These are phyloP conservation scores for Boletus sp. DNA, from an alignment of 768 basidiomycete species.

Conservation along the genomic window DNA sequence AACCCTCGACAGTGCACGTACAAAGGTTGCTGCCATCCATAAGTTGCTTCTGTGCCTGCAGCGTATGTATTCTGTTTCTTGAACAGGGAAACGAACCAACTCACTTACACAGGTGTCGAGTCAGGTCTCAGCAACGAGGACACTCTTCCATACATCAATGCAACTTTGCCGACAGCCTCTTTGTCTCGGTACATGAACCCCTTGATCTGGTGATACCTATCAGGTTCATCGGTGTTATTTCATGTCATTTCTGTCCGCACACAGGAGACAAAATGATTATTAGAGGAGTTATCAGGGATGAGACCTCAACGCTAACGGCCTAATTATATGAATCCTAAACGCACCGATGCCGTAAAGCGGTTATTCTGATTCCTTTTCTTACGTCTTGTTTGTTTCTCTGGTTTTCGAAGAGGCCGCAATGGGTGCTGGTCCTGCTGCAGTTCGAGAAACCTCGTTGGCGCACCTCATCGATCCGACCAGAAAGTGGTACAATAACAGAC, in stretches of 20 bases:
- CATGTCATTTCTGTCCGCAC: not conserved
- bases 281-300: not conserved
- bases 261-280: not conserved
- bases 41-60: too few relatives aligned
- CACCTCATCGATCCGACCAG: conserved; percentile 61
- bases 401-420: conserved; percentile 32
- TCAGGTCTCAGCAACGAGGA: too few relatives aligned
- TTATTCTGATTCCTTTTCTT: conserved; percentile 22
- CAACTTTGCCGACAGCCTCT: not conserved
- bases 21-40: too few relatives aligned
- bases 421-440: conserved; percentile 44
- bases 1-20: too few relatives aligned
- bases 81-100: too few relatives aligned
- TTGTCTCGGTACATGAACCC: not conserved
- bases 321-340: too few relatives aligned
- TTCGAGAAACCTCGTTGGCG: conserved; percentile 37
- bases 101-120: too few relatives aligned
- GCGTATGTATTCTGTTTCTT: too few relatives aligned
- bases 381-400: conserved; percentile 6
- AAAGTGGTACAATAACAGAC: conserved; percentile 75
- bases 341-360: not conserved
- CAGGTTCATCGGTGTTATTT: not conserved
- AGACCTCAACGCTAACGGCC: too few relatives aligned
- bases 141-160: not conserved
- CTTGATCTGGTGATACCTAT: not conserved